Percentiles rank a stretch among this genome's conserved stretches.
These are phyloP conservation scores for Ceratorhiza oryzae-sativae DNA, from an alignment of 1,284 basidiomycete genomes.

Conservation along the genomic window DNA sequence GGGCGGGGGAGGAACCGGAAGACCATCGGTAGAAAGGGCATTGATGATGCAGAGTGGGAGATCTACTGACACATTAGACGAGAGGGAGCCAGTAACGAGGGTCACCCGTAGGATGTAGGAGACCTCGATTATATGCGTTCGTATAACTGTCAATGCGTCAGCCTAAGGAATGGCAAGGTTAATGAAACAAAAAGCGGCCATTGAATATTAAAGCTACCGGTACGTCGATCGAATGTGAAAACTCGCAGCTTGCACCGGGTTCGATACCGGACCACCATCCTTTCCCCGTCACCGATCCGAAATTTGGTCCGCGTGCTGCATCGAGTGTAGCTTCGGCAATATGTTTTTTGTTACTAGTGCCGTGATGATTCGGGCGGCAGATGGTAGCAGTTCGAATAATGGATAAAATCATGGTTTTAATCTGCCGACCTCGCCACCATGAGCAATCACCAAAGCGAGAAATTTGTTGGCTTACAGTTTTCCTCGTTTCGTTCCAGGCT, in stretches of 20 bases:
- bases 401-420: conserved; percentile 72
- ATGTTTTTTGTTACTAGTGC: conserved; percentile 65
- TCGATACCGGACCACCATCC: conserved; percentile 88
- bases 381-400: conserved; percentile 77
- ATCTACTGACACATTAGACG: conserved; percentile 69
- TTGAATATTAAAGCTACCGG: conserved; percentile 64
- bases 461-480: conserved; percentile 53
- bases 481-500: conserved; percentile 78
- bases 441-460: not conserved
- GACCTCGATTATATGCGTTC: conserved; percentile 81
- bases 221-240: conserved; percentile 68
- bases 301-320: conserved; percentile 67
- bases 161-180: conserved; percentile 54
- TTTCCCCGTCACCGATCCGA: conserved; percentile 77
- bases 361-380: conserved; percentile 68
- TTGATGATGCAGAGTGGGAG: conserved; percentile 79
- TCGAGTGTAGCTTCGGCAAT: conserved; percentile 71
- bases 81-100: conserved; percentile 68
- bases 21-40: conserved; percentile 74
- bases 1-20: conserved; percentile 60
- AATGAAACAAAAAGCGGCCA: conserved; percentile 21
- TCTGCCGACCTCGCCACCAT: conserved; percentile 45
- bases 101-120: conserved; percentile 78
- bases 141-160: conserved; percentile 77
- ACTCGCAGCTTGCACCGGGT: conserved; percentile 65